Conservation (phyloP, 768 basidiomycete species). For the Glaciozyma antarctica region DNA sequence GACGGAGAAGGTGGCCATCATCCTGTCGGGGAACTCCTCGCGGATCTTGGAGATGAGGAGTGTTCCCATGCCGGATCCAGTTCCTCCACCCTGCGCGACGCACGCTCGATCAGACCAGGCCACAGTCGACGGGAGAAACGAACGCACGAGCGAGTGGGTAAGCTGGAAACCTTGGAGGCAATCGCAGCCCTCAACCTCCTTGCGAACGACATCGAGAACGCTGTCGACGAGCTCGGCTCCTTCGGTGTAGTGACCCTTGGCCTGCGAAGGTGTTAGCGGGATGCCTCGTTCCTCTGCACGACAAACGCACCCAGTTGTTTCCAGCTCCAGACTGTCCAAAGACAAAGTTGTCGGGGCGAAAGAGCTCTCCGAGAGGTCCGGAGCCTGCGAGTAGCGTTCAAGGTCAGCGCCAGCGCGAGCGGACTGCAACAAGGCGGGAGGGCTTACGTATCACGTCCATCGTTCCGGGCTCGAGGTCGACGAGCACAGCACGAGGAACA, state of each 20-base stretch:
- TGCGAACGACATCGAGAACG: slow-evolving; percentile 94
- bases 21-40: slow-evolving; percentile 96
- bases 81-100: slow-evolving; percentile 66
- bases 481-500: slow-evolving; percentile 92
- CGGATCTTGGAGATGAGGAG: slow-evolving; percentile 97
- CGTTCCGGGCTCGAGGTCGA: slow-evolving; percentile 90
- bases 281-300: no score
- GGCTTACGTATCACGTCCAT: slow-evolving; percentile 42
- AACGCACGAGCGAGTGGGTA: slow-evolving; percentile 66
- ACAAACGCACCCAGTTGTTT: slow-evolving; percentile 69
- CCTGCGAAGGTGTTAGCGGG: slow-evolving; percentile 35
- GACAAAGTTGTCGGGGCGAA: slow-evolving; percentile 57
- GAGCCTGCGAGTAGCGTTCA: slow-evolving; percentile 44
- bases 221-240: slow-evolving; percentile 98
- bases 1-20: slow-evolving; percentile 99
- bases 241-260: slow-evolving; percentile 90
- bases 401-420: neutral
- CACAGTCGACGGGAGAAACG: neutral
- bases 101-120: neutral
- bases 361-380: slow-evolving; percentile 78
- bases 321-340: slow-evolving; percentile 90
- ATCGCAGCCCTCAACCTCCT: slow-evolving; percentile 96
- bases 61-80: slow-evolving; percentile 99
- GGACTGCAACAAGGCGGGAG: neutral
- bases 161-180: slow-evolving; percentile 99